phyloP scores from a whole-genome alignment of 441 rosid species.

The Erodium trifolium region DNA sequence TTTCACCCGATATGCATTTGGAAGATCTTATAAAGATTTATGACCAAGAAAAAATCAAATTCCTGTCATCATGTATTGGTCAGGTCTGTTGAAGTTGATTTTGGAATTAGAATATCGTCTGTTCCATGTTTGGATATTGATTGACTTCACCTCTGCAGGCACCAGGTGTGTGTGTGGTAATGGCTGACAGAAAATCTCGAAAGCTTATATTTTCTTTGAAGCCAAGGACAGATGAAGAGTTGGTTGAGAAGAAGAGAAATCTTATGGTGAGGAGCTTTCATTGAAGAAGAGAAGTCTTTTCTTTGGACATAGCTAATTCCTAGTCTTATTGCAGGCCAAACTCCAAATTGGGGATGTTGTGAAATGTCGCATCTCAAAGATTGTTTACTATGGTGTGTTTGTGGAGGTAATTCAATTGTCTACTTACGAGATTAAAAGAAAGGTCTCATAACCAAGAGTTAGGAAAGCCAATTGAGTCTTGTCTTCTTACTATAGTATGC shows the following conservation, averaged over 20 bases:
- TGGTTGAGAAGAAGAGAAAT: slow-evolving; percentile 56
- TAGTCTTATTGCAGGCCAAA: slow-evolving; percentile 46
- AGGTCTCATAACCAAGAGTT: too few species aligned
- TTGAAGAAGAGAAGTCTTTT: neutral
- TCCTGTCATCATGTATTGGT: slow-evolving; percentile 72
- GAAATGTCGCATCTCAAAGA: slow-evolving; percentile 66
- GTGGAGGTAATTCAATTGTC: slow-evolving; percentile 53
- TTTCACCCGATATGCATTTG: slow-evolving; percentile 61
- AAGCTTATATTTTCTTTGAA: slow-evolving; percentile 73
- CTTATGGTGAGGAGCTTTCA: slow-evolving; percentile 54
- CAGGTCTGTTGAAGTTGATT: slow-evolving; percentile 48
- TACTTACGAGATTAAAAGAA: neutral
- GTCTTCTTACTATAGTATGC: too few species aligned
- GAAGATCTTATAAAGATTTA: slow-evolving; percentile 74
- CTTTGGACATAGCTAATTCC: neutral
- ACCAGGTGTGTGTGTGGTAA: slow-evolving; percentile 49
- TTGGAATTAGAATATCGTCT: slow-evolving; percentile 9
- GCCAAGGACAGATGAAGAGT: slow-evolving; percentile 70
- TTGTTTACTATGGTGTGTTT: slow-evolving; percentile 72
- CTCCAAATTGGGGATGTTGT: slow-evolving; percentile 87
- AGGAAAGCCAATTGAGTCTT: too few species aligned
- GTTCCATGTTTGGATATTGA: slow-evolving; percentile 12
- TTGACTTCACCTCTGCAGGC: slow-evolving; percentile 39
- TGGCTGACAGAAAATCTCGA: slow-evolving; percentile 53
- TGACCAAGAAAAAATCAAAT: slow-evolving; percentile 76